A percentile compares a stretch with the other conserved stretches of the same genome.
These are phyloP conservation scores for Beta corolliflora DNA, from an alignment of 179 eudicot species.

Conservation along the genomic window DNA sequence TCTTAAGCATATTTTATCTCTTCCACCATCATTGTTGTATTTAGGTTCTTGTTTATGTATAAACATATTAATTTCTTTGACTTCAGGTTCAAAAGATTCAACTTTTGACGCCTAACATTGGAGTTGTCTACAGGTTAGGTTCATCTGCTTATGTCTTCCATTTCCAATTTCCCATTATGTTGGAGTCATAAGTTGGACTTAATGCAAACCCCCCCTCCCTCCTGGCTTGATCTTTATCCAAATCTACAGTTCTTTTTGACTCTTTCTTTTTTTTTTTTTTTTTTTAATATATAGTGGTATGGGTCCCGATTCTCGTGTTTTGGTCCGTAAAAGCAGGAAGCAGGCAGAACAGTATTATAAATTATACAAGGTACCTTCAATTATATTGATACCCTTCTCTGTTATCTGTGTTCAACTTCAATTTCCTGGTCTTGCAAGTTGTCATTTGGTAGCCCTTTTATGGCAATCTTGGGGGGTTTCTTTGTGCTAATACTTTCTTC, in stretches of 20 bases:
- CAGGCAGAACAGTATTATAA: conserved; percentile 92
- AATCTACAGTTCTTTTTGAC: background rate
- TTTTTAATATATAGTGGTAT: conserved; percentile 64
- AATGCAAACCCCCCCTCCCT: background rate
- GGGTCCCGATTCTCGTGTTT: conserved; percentile 98
- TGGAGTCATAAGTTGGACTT: background rate
- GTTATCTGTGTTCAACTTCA: background rate
- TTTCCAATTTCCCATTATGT: background rate
- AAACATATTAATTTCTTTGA: background rate
- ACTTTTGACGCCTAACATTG: conserved; percentile 90
- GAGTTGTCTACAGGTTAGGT: conserved; percentile 90
- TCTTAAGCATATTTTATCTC: background rate
- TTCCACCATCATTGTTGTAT: background rate
- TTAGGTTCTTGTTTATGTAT: background rate
- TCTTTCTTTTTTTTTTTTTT: conserved; percentile 9
- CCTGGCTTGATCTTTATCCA: background rate
- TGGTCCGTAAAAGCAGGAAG: conserved; percentile 95
- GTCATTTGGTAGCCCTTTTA: background rate
- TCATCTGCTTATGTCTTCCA: background rate
- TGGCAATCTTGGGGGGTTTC: background rate
- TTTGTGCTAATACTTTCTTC: background rate
- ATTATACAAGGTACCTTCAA: conserved; percentile 65
- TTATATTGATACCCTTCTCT: background rate
- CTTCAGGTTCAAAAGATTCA: conserved; percentile 93
- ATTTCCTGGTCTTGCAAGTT: background rate